Conservation (phyloP, 2,329 filamentous ascomycete genomes). For the Dactylellina drechsleri region DNA sequence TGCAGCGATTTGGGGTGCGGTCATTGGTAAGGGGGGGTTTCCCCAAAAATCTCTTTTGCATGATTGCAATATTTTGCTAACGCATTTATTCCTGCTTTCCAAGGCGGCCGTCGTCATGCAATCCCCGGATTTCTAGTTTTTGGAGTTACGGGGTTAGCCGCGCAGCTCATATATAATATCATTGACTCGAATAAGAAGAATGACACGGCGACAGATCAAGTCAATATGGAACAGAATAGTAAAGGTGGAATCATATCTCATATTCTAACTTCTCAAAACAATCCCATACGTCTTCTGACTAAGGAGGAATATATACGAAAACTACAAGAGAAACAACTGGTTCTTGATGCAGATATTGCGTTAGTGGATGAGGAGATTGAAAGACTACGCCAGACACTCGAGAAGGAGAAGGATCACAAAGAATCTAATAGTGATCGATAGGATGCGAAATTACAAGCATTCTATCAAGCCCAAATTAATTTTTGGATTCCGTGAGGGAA, state of each 20-base stretch:
- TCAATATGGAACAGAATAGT: not conserved
- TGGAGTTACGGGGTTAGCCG: constrained; percentile 21
- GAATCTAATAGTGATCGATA: not conserved
- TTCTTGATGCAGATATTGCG: constrained; percentile 45
- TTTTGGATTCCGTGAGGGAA: not conserved
- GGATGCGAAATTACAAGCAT: not conserved
- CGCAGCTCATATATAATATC: constrained; percentile 21
- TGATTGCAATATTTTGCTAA: not conserved
- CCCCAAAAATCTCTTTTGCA: not conserved
- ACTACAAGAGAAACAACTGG: constrained; percentile 34
- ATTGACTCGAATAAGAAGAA: constrained; percentile 4
- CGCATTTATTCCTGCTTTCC: not conserved
- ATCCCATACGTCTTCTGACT: constrained; percentile 28
- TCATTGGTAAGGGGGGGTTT: constrained; percentile 37
- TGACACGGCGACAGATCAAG: not conserved
- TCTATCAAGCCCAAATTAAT: no score
- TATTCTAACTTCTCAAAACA: constrained; percentile 29
- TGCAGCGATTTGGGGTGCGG: constrained; percentile 36
- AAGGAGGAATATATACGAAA: constrained; percentile 35
- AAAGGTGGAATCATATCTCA: constrained; percentile 24
- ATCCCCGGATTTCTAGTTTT: constrained; percentile 41
- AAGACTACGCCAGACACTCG: constrained; percentile 21
- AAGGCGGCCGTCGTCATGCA: constrained; percentile 41
- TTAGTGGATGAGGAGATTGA: constrained; percentile 51
- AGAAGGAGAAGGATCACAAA: not conserved